A percentile compares a stretch with the other conserved stretches of the same genome.
Conservation (phyloP, 2,329 filamentous ascomycete species). For the Shiraia sp. region DNA sequence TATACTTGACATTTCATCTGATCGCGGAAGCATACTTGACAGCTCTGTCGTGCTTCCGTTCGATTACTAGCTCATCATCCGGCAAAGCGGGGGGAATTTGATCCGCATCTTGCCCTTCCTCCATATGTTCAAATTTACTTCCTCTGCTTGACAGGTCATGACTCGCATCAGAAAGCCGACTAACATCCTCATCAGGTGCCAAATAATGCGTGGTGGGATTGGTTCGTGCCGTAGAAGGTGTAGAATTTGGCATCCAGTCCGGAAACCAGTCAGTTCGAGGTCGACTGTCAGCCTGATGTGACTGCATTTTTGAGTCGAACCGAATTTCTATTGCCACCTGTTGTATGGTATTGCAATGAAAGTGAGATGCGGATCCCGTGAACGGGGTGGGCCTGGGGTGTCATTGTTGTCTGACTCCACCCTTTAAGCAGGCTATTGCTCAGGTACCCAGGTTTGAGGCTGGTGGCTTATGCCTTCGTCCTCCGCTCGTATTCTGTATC, state of each 20-base stretch:
- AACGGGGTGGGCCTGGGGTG: neutral
- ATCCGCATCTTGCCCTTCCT: neutral
- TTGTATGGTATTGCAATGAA: neutral
- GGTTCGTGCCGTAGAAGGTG: neutral
- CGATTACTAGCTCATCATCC: conserved; percentile 1
- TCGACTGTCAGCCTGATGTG: neutral
- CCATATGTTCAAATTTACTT: neutral
- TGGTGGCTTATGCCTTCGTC: too few relatives aligned
- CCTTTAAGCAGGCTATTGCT: too few relatives aligned
- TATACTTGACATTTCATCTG: neutral
- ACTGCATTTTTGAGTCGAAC: neutral
- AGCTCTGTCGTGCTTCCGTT: conserved; percentile 1
- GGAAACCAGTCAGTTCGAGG: neutral
- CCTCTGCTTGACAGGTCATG: neutral
- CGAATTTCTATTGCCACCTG: neutral
- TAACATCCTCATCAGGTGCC: neutral
- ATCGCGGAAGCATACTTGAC: neutral
- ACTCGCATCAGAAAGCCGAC: neutral
- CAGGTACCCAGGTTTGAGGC: too few relatives aligned
- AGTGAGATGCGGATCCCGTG: neutral
- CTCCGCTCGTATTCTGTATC: neutral
- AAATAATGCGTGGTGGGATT: neutral
- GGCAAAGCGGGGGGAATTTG: conserved; percentile 1
- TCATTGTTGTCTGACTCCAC: neutral
- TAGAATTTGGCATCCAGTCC: conserved; percentile 1